Conservation (phyloP, 2,329 filamentous ascomycete species). For the Magnaporthales sp. region DNA sequence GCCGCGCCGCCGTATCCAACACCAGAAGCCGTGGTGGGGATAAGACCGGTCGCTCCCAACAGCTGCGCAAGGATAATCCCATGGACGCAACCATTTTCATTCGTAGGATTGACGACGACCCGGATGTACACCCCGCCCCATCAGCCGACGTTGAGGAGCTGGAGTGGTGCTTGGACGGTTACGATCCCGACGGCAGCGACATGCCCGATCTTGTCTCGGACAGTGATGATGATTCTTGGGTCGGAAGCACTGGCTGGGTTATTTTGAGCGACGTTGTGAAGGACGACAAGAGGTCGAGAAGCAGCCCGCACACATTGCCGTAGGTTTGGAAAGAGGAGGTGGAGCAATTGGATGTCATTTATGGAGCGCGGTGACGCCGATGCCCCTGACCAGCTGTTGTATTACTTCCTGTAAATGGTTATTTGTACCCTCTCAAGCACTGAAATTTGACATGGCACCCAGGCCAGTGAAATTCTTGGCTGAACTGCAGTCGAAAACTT, state of each 20-base stretch:
- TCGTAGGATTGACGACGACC: too few species aligned
- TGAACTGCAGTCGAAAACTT: too few species aligned
- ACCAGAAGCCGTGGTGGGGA: constrained; percentile 10
- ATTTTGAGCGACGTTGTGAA: constrained; percentile 4
- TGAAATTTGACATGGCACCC: too few species aligned
- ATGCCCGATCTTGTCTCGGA: neutral
- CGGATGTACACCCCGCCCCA: constrained; percentile 28
- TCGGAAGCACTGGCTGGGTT: neutral
- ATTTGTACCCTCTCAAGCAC: too few species aligned
- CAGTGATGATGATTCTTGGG: neutral
- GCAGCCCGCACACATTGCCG: too few species aligned
- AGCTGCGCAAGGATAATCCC: neutral
- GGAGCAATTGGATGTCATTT: too few species aligned
- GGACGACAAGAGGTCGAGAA: neutral
- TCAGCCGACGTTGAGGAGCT: constrained; percentile 12
- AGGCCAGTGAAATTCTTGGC: too few species aligned
- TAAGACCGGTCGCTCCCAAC: neutral
- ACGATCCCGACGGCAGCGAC: neutral
- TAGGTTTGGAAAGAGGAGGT: neutral
- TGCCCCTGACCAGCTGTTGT: too few species aligned
- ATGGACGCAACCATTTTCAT: too few species aligned
- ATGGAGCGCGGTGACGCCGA: too few species aligned
- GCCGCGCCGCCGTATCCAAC: constrained; percentile 17
- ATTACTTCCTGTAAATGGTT: too few species aligned
- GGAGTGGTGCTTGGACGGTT: neutral